Conservation (phyloP, 257 asterid species). For the Rehmannia glutinosa region DNA sequence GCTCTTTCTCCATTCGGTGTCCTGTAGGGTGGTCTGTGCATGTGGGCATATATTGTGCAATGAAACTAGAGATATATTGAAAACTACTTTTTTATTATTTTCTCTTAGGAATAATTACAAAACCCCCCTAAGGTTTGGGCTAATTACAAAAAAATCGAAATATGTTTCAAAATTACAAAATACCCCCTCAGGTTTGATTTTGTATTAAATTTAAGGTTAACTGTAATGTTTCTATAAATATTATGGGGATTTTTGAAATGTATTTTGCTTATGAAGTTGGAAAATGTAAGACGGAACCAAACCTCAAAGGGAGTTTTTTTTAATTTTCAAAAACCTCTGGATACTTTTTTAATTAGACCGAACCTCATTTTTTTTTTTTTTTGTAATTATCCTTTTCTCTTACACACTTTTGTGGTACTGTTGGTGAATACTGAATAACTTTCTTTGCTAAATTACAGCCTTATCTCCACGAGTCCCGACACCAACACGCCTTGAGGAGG, state of each 20-base stretch:
- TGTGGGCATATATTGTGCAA: background rate
- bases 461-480: constrained; percentile 87
- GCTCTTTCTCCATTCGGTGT: background rate
- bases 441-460: constrained; percentile 47
- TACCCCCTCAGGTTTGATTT: too few relatives aligned
- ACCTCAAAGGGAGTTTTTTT: too few relatives aligned
- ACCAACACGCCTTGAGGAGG: constrained; percentile 90
- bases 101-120: background rate
- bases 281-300: too few relatives aligned
- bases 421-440: too few relatives aligned
- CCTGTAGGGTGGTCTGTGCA: background rate
- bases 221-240: too few relatives aligned
- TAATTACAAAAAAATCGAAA: background rate
- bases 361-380: background rate
- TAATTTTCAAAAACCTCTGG: background rate
- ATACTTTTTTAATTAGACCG: background rate
- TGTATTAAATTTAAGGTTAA: too few relatives aligned
- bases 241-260: too few relatives aligned
- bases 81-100: background rate
- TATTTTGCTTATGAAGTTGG: too few relatives aligned
- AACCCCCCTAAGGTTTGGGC: background rate
- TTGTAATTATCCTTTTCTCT: background rate
- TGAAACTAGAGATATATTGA: too few relatives aligned
- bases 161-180: background rate
- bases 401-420: background rate